Percentiles rank a stretch among this genome's conserved stretches.
These are phyloP conservation scores for Leccinum variicolor DNA, from an alignment of 768 basidiomycete species.

Conservation along the genomic window DNA sequence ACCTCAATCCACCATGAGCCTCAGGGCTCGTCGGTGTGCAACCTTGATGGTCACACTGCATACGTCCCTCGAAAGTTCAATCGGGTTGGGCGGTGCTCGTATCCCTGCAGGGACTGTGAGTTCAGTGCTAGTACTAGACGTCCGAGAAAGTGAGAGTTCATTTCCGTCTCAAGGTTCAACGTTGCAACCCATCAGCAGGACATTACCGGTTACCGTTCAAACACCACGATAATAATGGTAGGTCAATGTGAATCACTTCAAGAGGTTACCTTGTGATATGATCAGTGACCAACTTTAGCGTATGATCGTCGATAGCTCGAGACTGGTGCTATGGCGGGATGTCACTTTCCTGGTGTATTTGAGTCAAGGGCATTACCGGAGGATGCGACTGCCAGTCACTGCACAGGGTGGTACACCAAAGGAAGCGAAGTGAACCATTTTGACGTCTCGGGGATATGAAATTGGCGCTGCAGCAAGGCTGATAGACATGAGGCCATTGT, in stretches of 20 bases:
- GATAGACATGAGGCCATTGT: neutral
- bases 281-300: neutral
- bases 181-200: neutral
- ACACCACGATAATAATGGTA: neutral
- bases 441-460: no score
- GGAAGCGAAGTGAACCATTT: no score
- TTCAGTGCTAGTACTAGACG: neutral
- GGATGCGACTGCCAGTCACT: no score
- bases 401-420: no score
- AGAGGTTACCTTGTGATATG: neutral
- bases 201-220: no score
- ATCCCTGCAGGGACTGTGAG: neutral
- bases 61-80: no score
- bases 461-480: neutral
- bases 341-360: neutral
- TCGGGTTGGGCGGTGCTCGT: neutral
- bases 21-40: no score
- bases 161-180: neutral
- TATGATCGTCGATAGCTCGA: neutral
- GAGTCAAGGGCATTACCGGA: neutral
- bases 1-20: no score
- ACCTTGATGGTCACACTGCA: no score
- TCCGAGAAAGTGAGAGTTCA: neutral
- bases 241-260: neutral
- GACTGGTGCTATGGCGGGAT: neutral